Percentiles rank a stretch among this genome's conserved stretches.
Conservation (phyloP, 2,329 filamentous ascomycete species). For the Albophoma yamanashiensis region DNA sequence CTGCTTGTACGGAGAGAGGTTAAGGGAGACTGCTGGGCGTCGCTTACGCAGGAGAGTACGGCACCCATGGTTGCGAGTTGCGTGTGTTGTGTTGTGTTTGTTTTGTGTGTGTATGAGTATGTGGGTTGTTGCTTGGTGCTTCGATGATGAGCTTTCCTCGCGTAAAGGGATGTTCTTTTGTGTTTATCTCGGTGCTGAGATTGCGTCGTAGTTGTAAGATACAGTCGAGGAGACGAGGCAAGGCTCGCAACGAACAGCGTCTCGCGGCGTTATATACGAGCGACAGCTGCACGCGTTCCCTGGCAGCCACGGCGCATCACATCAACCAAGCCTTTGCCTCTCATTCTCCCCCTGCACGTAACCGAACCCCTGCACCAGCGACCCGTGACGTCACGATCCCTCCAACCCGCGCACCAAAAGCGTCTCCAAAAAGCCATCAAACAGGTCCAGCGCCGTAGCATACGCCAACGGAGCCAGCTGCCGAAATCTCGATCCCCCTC, state of each 20-base stretch:
- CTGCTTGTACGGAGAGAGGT: background rate
- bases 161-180: background rate
- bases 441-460: background rate
- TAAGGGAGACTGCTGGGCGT: background rate
- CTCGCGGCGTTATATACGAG: background rate
- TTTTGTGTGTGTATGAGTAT: constrained; percentile 1
- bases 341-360: background rate
- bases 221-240: background rate
- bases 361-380: background rate
- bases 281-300: background rate
- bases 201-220: background rate
- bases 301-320: background rate
- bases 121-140: background rate
- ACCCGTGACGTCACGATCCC: background rate
- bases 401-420: background rate
- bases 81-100: background rate
- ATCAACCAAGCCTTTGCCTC: background rate
- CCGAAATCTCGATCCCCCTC: background rate
- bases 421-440: background rate
- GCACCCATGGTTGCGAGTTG: constrained; percentile 54
- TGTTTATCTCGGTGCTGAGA: background rate
- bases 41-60: constrained; percentile 72
- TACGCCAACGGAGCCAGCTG: background rate
- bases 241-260: background rate
- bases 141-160: background rate